Conservation (phyloP, 805 yeast genomes). For the Ogataea glucozyma region DNA sequence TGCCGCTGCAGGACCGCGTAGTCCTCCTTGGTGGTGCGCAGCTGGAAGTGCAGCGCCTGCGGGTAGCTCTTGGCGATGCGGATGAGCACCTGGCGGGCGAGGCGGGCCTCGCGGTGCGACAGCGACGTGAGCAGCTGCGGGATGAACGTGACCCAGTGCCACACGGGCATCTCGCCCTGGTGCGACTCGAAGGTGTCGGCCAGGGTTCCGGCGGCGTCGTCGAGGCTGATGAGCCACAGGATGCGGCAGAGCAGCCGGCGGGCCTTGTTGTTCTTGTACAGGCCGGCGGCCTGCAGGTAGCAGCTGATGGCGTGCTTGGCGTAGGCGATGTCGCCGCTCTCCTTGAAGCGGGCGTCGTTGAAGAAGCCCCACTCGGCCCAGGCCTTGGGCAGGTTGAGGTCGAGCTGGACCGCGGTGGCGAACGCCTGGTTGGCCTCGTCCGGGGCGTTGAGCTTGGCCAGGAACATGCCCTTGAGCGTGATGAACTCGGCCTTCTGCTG, state of each 20-base stretch:
- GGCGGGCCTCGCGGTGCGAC: conserved; percentile 86
- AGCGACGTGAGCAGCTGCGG: conserved; percentile 90
- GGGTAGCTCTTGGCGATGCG: conserved; percentile 96
- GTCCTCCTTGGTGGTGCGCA: conserved; percentile 94
- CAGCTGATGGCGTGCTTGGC: conserved; percentile 96
- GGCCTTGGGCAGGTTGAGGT: conserved; percentile 90
- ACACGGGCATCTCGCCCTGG: conserved; percentile 95
- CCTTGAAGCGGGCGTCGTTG: conserved; percentile 84
- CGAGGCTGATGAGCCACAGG: conserved; percentile 89
- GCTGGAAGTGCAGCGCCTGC: conserved; percentile 94
- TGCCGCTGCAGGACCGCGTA: conserved; percentile 85
- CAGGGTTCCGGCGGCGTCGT: conserved; percentile 78
- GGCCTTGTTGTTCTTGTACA: conserved; percentile 90
- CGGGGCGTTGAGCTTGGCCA: conserved; percentile 83
- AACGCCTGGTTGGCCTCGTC: conserved; percentile 98
- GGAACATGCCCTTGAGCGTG: conserved; percentile 96
- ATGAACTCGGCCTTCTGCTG: conserved; percentile 98
- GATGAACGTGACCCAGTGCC: conserved; percentile 98
- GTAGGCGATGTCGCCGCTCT: conserved; percentile 71
- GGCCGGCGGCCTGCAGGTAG: conserved; percentile 95
- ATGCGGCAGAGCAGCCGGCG: conserved; percentile 85
- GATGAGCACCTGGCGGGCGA: conserved; percentile 84
- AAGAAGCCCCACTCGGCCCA: conserved; percentile 99
- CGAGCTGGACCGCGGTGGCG: conserved; percentile 96
- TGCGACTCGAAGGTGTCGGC: conserved; percentile 88